Evolutionary conservation across 2,329 filamentous ascomycete genomes (phyloP), one percentile per base, ranked within the genome.

Genomic region (Ciborinia camelliae): DNA sequence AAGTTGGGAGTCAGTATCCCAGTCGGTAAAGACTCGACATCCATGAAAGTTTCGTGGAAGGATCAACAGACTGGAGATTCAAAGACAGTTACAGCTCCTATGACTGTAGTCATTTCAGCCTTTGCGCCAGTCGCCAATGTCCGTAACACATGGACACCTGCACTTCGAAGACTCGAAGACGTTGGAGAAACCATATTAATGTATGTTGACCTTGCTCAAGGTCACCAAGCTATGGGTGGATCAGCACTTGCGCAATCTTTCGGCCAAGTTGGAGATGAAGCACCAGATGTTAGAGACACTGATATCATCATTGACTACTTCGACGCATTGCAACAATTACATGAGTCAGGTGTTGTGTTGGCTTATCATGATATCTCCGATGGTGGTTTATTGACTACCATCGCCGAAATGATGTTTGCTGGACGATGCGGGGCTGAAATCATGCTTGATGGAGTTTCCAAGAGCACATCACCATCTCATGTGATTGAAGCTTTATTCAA

Each of bases 371-470:
- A 98, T 77, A 85, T 90, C 54, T 97, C 92, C 0, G 94, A 98
- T 76, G 95, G 94, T 76, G 95, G 95, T 73, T 81, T 98, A 12
- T 86, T 98, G 75, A 95, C 94, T 0, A 93, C 94, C 7, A 79
- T 98, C 41, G 91, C 88, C 3, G 95, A 99, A 79, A 98, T 98
- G 95, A 96, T 96, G 86, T 98, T 98, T 76, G 94, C 95, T 39
- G 95, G 95, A 35, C 90, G 93, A 64, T 96, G 91, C 73, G 95
- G 94, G 67, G 84, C 92, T 37, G 90, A 96, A 71, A 82, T 98
- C 66, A 90, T 91, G 82, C 81, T 97, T 65, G 93, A 97, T 74
- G 85, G 84, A 63, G 81, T 92, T 47, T 79, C 84, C 35, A 86
- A 85, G 66, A 86, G 85, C 30, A 82, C 87, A 51, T 80, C 85